phyloP scores from a whole-genome alignment of 257 asterid species.

The Solanum raphanifolium region DNA sequence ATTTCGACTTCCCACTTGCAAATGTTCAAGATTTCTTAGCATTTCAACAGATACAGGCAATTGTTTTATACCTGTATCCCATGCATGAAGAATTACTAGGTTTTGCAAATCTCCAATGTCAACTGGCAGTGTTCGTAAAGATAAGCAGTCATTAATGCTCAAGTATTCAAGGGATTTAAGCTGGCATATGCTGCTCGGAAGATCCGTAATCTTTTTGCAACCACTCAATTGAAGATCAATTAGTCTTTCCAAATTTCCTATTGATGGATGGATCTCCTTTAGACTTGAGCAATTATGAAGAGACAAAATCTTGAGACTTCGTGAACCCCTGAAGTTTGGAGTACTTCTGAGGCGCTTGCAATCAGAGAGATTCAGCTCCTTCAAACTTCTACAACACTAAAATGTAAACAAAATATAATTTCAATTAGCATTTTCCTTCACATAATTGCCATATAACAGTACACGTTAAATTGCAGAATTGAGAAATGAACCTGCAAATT shows the following conservation, averaged over 20 bases:
- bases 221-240: not conserved
- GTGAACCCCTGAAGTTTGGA: not conserved
- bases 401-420: not conserved
- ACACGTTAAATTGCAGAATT: not conserved
- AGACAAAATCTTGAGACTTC: not conserved
- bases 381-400: not conserved
- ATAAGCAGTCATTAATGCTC: fast-evolving
- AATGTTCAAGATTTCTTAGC: not conserved
- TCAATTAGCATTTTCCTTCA: not conserved
- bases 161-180: not conserved
- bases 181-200: not conserved
- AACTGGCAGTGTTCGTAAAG: not conserved
- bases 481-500: not conserved
- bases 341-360: not conserved
- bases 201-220: not conserved
- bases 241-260: not conserved
- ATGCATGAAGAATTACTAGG: fast-evolving
- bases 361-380: not conserved
- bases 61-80: not conserved
- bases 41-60: not conserved
- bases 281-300: not conserved
- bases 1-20: not conserved
- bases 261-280: not conserved
- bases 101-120: not conserved
- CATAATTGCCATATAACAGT: not conserved